Conservation (phyloP, 2,329 filamentous ascomycete genomes). For the Exophiala oligosperma region DNA sequence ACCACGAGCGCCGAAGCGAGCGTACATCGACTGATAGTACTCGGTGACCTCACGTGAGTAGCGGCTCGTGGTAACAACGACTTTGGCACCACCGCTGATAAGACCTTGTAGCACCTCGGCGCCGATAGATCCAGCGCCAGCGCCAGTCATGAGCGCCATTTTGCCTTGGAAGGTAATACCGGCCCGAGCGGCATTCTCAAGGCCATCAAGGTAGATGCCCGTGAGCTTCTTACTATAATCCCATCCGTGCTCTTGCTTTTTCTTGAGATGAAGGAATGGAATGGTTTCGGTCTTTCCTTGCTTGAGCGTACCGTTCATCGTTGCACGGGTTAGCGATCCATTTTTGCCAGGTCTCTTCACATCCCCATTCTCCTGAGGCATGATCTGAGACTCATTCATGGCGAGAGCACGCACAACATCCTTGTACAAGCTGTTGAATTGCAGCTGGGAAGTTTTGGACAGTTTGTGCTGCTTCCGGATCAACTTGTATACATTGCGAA, state of each 20-base stretch:
- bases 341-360: constrained; percentile 58
- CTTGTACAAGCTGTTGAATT: constrained; percentile 93
- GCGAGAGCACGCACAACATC: constrained; percentile 91
- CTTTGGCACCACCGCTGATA: constrained; percentile 94
- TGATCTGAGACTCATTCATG: constrained; percentile 98
- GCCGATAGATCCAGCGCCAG: constrained; percentile 95
- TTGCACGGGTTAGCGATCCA: constrained; percentile 41
- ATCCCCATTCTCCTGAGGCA: constrained; percentile 77
- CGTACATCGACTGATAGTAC: constrained; percentile 99
- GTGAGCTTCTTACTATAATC: constrained; percentile 99
- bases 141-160: constrained; percentile 96
- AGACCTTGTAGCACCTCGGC: constrained; percentile 94
- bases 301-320: constrained; percentile 61
- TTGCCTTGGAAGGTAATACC: constrained; percentile 93
- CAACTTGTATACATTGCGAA: constrained; percentile 94
- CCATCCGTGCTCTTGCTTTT: constrained; percentile 91
- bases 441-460: constrained; percentile 90
- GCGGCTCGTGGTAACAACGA: constrained; percentile 92
- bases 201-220: constrained; percentile 83
- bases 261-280: constrained; percentile 95
- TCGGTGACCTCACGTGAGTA: constrained; percentile 98
- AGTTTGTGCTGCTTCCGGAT: constrained; percentile 98
- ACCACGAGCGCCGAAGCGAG: constrained; percentile 86
- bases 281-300: constrained; percentile 92
- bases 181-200: constrained; percentile 82